These are phyloP conservation scores for Shiraia sp. DNA, from an alignment of 2,329 filamentous ascomycete genomes.

Conservation along the genomic window DNA sequence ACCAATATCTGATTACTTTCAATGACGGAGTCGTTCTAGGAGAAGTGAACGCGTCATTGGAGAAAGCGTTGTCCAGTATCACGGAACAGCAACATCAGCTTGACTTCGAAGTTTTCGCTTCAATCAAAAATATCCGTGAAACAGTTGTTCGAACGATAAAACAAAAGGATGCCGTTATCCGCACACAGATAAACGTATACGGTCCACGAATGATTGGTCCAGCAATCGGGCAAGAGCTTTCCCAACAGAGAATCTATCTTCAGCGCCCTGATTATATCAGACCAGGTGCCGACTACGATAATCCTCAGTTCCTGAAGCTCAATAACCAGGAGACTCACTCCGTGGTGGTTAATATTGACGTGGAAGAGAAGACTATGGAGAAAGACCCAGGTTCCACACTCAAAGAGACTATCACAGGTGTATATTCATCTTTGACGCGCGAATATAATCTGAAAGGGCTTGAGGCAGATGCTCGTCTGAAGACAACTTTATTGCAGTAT, in stretches of 20 bases:
- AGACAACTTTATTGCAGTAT: slow-evolving; percentile 19
- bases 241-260: slow-evolving; percentile 26
- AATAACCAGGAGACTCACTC: slow-evolving; percentile 4
- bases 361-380: slow-evolving; percentile 2
- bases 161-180: slow-evolving; percentile 28
- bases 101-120: slow-evolving; percentile 29
- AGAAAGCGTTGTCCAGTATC: slow-evolving; percentile 21
- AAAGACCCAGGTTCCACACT: slow-evolving; percentile 11
- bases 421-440: slow-evolving; percentile 28
- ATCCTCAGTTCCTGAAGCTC: slow-evolving; percentile 31
- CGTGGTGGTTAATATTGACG: neutral
- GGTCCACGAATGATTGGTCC: slow-evolving; percentile 9
- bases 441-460: slow-evolving; percentile 16
- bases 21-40: slow-evolving; percentile 16
- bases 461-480: slow-evolving; percentile 27
- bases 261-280: slow-evolving; percentile 26
- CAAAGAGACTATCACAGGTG: slow-evolving; percentile 17
- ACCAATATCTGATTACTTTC: slow-evolving; percentile 19
- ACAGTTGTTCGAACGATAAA: slow-evolving; percentile 23
- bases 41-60: slow-evolving; percentile 23
- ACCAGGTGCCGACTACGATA: slow-evolving; percentile 22
- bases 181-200: slow-evolving; percentile 33
- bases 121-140: slow-evolving; percentile 21
- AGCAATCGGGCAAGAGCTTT: slow-evolving; percentile 22
- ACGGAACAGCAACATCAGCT: slow-evolving; percentile 14